A percentile compares a stretch with the other conserved stretches of the same genome.
Conservation (phyloP, 345 rosid species). For the Geranium brycei region DNA sequence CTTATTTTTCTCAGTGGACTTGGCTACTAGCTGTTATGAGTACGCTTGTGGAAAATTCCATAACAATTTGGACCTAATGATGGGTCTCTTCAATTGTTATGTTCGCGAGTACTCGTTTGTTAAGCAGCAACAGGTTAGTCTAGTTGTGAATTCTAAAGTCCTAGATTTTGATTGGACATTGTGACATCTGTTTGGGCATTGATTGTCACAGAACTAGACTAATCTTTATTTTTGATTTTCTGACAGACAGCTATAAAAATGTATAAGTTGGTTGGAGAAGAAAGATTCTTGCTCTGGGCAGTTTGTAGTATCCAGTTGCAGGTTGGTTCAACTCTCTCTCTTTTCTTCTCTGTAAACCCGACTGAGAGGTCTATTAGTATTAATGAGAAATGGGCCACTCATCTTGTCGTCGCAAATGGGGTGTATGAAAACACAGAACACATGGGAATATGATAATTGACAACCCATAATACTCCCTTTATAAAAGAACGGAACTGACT, state of each 20-base stretch:
- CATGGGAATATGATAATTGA: too few relatives aligned
- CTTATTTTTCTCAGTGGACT: slow-evolving; percentile 44
- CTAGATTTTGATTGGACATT: slow-evolving; percentile 1
- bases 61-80: slow-evolving; percentile 74
- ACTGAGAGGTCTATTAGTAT: background rate
- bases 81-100: slow-evolving; percentile 94
- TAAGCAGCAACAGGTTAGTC: slow-evolving; percentile 89
- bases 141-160: background rate
- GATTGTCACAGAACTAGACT: background rate
- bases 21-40: slow-evolving; percentile 89
- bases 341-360: background rate
- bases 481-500: too few relatives aligned
- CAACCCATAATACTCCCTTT: too few relatives aligned
- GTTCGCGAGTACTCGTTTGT: slow-evolving; percentile 91
- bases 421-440: too few relatives aligned
- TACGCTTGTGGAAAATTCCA: slow-evolving; percentile 70
- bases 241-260: slow-evolving; percentile 88
- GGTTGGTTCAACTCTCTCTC: slow-evolving; percentile 27
- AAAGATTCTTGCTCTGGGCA: slow-evolving; percentile 93
- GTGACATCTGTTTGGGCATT: background rate
- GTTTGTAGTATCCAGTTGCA: slow-evolving; percentile 98
- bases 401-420: too few relatives aligned
- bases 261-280: slow-evolving; percentile 91
- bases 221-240: slow-evolving; percentile 12
- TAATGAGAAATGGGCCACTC: background rate